Conservation (phyloP, 768 basidiomycete species). For the Dioszegia hungarica region DNA sequence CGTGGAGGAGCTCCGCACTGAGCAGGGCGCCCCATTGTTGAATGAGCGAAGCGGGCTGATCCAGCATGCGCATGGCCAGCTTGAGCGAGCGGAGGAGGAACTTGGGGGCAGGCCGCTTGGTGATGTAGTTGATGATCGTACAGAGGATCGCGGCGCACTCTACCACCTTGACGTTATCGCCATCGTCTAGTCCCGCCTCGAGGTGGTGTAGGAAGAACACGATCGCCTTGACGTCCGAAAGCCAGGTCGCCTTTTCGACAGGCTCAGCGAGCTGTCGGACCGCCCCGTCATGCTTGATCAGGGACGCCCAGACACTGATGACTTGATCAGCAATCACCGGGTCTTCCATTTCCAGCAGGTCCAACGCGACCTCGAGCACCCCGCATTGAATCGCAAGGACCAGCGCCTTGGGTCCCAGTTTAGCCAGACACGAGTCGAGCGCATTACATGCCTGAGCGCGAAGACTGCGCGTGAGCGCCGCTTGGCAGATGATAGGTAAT, state of each 20-base stretch:
- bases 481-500: constrained; percentile 39
- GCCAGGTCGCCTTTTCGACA: constrained; percentile 7
- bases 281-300: constrained; percentile 26
- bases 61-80: constrained; percentile 22
- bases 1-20: constrained; percentile 24
- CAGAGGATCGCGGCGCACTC: constrained; percentile 27
- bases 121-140: constrained; percentile 28
- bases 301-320: constrained; percentile 37
- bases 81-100: constrained; percentile 18
- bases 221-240: constrained; percentile 10
- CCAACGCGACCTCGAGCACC: constrained; percentile 27
- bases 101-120: constrained; percentile 9
- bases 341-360: constrained; percentile 20
- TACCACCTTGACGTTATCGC: constrained; percentile 4
- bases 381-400: constrained; percentile 31
- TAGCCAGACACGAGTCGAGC: constrained; percentile 24
- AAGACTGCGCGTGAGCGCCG: constrained; percentile 13
- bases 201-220: constrained; percentile 26
- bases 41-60: constrained; percentile 12
- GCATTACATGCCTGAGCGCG: constrained; percentile 23
- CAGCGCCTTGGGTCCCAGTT: constrained; percentile 16
- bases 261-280: constrained; percentile 12
- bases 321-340: constrained; percentile 9
- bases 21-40: constrained; percentile 41
- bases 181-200: background rate